Base-by-base conservation (phyloP, 257 asterid genomes). In the Penstemon davidsonii region DNA sequence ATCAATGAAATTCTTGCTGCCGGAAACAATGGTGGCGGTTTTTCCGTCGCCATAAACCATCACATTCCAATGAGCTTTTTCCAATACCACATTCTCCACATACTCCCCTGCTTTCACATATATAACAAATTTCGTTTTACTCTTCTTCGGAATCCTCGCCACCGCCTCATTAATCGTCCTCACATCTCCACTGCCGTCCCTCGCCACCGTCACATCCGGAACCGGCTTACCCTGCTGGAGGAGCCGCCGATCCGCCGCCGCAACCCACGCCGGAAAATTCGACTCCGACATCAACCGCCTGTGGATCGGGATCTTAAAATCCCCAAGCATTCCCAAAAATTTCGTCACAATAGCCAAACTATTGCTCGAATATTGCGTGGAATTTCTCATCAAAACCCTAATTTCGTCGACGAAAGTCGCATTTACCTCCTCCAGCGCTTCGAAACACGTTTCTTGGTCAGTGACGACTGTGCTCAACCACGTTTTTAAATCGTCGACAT, bases 41-140 rank as follows among this genome's bases (percentile, higher is more conserved):
- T 68, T 80, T 3, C 95, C 97, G 45, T 88, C 97, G 7, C 97
- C 97, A 56, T 85, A 88, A 2, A 91, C 80, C 96, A 88, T 82
- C 33, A 91, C 86, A 68, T 91, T 91, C 96, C 87, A 85, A 46
- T 10, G 10, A 1, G 88, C 62, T 40, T 88, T 88, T 6, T 83
- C 89, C 90, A 88, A 39, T 1, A 60, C 60, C 69, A 89, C 85
- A 42, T 88, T 70, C 81, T 86, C 96, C 51, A 68, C 73, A 54
- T 89, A 89, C 7, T 1, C 72, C 1, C 98, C 98, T 0, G 78
- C 83, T 80, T 81, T 89, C 38, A 89, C 81, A 52, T 87, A 49
- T 51, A 92, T 87, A 18, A 92, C 82, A 19, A 82, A 89, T 70
- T 79, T 85, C 8, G 64, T 73, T 2, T 11, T 66, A 41, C 83